A percentile compares a stretch with the other conserved stretches of the same genome.
phyloP scores from a whole-genome alignment of 2,329 filamentous ascomycete species.

The Fusarium sp. region DNA sequence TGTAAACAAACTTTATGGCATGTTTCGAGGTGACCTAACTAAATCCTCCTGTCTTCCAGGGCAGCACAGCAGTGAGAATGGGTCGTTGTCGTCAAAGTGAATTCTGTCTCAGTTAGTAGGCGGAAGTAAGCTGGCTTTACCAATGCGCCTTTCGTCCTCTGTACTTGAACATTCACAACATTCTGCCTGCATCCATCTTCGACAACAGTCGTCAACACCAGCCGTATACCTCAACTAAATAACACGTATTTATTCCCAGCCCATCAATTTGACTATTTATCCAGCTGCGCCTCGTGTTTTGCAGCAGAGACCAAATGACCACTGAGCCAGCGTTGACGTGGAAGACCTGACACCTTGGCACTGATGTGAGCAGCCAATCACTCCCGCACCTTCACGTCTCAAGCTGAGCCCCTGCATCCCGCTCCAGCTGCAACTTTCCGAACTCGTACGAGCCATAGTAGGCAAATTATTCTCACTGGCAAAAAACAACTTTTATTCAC shows the following conservation, averaged over 20 bases:
- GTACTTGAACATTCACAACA: not conserved
- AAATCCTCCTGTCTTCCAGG: not conserved
- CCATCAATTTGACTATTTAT: not conserved
- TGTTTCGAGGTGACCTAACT: not conserved
- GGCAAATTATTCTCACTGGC: not conserved
- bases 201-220: not conserved
- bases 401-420: constrained; percentile 35
- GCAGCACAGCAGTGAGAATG: too few relatives aligned
- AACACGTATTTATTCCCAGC: not conserved
- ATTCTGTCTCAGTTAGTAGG: not conserved
- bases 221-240: not conserved
- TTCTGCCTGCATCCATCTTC: not conserved
- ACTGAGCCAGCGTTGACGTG: constrained; percentile 14
- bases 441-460: constrained; percentile 18
- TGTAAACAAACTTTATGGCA: accelerated
- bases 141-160: not conserved
- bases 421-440: constrained; percentile 8
- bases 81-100: not conserved
- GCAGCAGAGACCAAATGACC: not conserved
- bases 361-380: constrained; percentile 26
- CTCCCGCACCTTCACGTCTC: not conserved
- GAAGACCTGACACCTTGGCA: constrained; percentile 26
- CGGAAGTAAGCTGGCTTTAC: not conserved
- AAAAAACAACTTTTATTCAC: not conserved
- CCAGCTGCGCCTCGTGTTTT: not conserved